Evolutionary conservation across 225 moss, liverwort and hornwort species (phyloP).

Genomic region (Antitrichia curtipendula): DNA sequence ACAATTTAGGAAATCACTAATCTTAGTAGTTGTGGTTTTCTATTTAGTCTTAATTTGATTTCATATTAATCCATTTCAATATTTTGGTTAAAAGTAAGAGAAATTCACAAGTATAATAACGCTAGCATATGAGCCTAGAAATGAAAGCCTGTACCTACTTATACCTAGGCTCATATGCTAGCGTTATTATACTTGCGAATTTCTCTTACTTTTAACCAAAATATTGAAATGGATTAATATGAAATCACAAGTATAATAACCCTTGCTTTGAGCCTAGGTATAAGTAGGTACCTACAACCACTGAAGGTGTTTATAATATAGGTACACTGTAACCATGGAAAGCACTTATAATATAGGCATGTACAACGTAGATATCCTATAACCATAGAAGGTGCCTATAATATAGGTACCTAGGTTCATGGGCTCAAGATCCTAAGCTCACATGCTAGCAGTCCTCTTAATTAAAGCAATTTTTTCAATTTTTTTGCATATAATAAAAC

Average conservation of each 20-base stretch:
- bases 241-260: too few relatives aligned
- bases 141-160: too few relatives aligned
- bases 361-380: neutral
- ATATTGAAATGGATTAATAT: too few relatives aligned
- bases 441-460: neutral
- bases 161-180: too few relatives aligned
- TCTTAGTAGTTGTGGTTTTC: neutral
- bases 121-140: neutral
- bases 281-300: neutral
- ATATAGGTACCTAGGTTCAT: fast-evolving
- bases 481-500: fast-evolving
- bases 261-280: neutral
- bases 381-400: fast-evolving
- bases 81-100: too few relatives aligned
- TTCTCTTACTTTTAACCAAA: too few relatives aligned
- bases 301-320: neutral
- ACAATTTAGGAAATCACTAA: neutral
- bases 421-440: fast-evolving
- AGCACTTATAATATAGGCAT: neutral
- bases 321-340: neutral
- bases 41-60: neutral
- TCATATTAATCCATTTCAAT: neutral
- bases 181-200: too few relatives aligned
- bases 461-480: neutral
- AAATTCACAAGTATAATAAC: neutral